These are phyloP conservation scores for Artemisia annua DNA, from an alignment of 129 eudicot species.

Conservation along the genomic window DNA sequence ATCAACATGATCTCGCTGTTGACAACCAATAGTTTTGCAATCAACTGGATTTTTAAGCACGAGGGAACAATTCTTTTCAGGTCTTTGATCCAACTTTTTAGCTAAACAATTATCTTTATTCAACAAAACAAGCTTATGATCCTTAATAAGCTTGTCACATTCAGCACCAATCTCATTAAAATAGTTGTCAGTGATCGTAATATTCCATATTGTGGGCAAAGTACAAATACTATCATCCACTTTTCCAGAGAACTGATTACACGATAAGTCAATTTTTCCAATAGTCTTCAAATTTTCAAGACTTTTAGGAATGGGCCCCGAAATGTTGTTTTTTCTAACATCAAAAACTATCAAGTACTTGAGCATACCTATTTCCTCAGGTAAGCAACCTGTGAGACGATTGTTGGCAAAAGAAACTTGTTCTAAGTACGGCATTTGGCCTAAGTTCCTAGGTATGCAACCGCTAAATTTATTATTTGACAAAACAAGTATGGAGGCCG, in stretches of 20 bases:
- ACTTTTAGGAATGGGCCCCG: conserved; percentile 55
- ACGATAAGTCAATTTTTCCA: conserved; percentile 43
- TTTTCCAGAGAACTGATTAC: conserved; percentile 44
- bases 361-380: conserved; percentile 51
- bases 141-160: conserved; percentile 28
- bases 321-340: conserved; percentile 42
- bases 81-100: conserved; percentile 35
- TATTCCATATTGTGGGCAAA: conserved; percentile 41
- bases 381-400: conserved; percentile 67
- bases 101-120: conserved; percentile 50
- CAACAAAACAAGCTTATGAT: conserved; percentile 19
- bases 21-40: conserved; percentile 42
- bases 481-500: conserved; percentile 63
- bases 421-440: conserved; percentile 50
- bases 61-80: conserved; percentile 32
- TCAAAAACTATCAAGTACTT: conserved; percentile 42
- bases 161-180: conserved; percentile 36
- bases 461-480: conserved; percentile 68
- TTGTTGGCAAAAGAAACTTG: conserved; percentile 54
- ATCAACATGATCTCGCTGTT: conserved; percentile 14
- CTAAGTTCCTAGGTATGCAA: conserved; percentile 72
- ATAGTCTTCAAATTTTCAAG: conserved; percentile 35
- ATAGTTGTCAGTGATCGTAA: conserved; percentile 46
- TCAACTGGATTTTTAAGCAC: conserved; percentile 38
- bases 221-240: conserved; percentile 49